Percentiles rank a stretch among this genome's conserved stretches.
phyloP scores from a whole-genome alignment of 2,329 filamentous ascomycete genomes.

The Scedosporium apiospermum region DNA sequence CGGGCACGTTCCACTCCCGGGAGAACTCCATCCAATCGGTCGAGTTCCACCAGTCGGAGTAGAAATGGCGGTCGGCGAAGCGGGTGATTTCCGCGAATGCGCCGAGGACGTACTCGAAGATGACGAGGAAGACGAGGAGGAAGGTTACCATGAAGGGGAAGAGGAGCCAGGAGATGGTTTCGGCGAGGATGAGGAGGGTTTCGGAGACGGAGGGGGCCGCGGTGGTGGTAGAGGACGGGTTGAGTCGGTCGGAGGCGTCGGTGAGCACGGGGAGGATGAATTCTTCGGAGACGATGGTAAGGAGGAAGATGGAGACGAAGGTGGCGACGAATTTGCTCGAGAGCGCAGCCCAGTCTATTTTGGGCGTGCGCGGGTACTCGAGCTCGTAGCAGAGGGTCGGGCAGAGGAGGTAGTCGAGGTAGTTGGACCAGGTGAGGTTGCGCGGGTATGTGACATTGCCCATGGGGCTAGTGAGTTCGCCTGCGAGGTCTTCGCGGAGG shows the following conservation, averaged over 20 bases:
- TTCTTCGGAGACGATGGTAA: slow-evolving; percentile 85
- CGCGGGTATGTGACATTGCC: slow-evolving; percentile 83
- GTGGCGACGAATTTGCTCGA: slow-evolving; percentile 79
- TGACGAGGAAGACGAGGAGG: slow-evolving; percentile 90
- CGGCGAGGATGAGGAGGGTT: slow-evolving; percentile 68
- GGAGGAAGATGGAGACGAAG: slow-evolving; percentile 92
- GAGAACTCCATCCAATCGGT: slow-evolving; percentile 94
- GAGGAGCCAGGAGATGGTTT: slow-evolving; percentile 82
- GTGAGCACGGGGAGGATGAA: slow-evolving; percentile 86
- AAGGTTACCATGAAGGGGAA: slow-evolving; percentile 98
- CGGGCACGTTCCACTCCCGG: slow-evolving; percentile 94
- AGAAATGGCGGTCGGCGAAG: slow-evolving; percentile 92
- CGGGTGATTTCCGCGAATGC: slow-evolving; percentile 90
- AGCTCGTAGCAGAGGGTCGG: slow-evolving; percentile 97
- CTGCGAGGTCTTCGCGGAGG: slow-evolving; percentile 77
- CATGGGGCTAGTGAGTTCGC: slow-evolving; percentile 82
- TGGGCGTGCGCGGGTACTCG: slow-evolving; percentile 75
- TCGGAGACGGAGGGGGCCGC: slow-evolving; percentile 43
- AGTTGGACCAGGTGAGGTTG: slow-evolving; percentile 79
- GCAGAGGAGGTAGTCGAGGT: slow-evolving; percentile 77
- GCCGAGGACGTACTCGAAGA: slow-evolving; percentile 93
- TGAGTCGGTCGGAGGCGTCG: slow-evolving; percentile 52
- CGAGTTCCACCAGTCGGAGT: slow-evolving; percentile 67
- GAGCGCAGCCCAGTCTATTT: slow-evolving; percentile 71
- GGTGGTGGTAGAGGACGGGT: slow-evolving; percentile 24